phyloP scores from a whole-genome alignment of 805 yeast species.

The Metschnikowia arizonensis region DNA sequence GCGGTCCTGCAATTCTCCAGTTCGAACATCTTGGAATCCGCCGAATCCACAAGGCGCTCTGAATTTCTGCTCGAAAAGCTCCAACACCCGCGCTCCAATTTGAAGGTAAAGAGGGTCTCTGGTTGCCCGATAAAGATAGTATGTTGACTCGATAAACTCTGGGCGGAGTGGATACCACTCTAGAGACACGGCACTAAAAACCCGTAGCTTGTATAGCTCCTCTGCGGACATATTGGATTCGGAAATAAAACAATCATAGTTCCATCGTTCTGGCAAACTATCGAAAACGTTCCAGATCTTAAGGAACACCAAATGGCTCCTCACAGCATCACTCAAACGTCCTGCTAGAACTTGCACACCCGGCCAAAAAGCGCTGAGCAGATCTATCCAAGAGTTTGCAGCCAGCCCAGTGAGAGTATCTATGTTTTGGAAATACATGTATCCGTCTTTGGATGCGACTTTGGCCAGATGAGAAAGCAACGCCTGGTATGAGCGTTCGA shows the following conservation, averaged over 20 bases:
- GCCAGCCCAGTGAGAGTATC: conserved; percentile 49
- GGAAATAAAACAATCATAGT: conserved; percentile 20
- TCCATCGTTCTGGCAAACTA: conserved; percentile 88
- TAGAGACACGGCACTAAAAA: conserved; percentile 41
- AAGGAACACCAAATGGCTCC: conserved; percentile 55
- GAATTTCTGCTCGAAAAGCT: conserved; percentile 50
- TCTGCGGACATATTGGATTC: background rate
- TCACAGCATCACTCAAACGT: conserved; percentile 59
- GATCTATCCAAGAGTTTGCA: conserved; percentile 71
- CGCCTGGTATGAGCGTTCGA: conserved; percentile 51
- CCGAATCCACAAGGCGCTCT: conserved; percentile 73
- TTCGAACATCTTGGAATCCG: conserved; percentile 65
- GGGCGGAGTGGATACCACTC: conserved; percentile 96
- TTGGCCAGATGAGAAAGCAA: conserved; percentile 42
- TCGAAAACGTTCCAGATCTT: conserved; percentile 80
- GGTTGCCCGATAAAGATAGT: conserved; percentile 78
- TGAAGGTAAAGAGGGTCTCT: conserved; percentile 77
- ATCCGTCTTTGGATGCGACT: conserved; percentile 7
- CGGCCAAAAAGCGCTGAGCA: conserved; percentile 84
- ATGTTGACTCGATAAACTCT: conserved; percentile 86
- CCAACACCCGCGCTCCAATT: conserved; percentile 64
- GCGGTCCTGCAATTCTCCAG: conserved; percentile 63
- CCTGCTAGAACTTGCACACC: conserved; percentile 82
- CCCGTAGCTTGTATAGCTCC: background rate
- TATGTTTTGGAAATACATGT: conserved; percentile 53